Base-by-base conservation (phyloP, 495 filamentous ascomycete genomes). In the Aspergillus saccharolyticus region DNA sequence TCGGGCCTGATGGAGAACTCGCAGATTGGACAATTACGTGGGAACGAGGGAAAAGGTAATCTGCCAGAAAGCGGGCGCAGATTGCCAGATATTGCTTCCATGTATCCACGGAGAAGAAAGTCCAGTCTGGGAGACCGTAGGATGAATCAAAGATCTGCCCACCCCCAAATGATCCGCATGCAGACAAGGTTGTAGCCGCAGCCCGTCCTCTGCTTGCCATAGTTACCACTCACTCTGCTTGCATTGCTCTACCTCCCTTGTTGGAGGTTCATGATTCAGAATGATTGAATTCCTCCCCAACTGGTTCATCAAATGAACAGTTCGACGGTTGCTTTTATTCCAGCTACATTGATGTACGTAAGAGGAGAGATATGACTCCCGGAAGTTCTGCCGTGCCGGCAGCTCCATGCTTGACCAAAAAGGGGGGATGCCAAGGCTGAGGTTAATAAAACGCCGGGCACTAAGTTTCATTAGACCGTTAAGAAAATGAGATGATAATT, bases 381-480 rank as follows among this genome's bases (percentile, higher is more conserved):
- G 22, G 3, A 19, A 53, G 50, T 33, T 45, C 39, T 48, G 44
- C 50, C 43, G 22, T 57, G 47, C 43, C 28, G 50, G 45, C 48
- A 57, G 21, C 22, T 22, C 33, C 4, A 39, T 39, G 33, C 33
- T 43, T 54, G 51, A 44, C 44, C 52, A 7, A 25, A 46, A 56
- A 30, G 8, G 43, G n/a, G 50, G 54, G 45, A 42, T 20, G 59
- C 59, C 59, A 61, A 61, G 59, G 5, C 44, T 57, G 54, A 61
- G 59, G 43, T 61, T 61, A 61, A 61, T 61, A 45, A 61, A 61
- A 61, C 54, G 48, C 54, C 44, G 44, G 56, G 44, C n/a, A 22
- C 44, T 18, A 56, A 44, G 59, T 61, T 56, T 61, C 54, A 54
- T 19, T 33, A 48, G 22, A 55, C 30, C 28, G 33, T 47, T 55